Conservation (phyloP, 129 eudicot species). For the Artemisia tridentata region DNA sequence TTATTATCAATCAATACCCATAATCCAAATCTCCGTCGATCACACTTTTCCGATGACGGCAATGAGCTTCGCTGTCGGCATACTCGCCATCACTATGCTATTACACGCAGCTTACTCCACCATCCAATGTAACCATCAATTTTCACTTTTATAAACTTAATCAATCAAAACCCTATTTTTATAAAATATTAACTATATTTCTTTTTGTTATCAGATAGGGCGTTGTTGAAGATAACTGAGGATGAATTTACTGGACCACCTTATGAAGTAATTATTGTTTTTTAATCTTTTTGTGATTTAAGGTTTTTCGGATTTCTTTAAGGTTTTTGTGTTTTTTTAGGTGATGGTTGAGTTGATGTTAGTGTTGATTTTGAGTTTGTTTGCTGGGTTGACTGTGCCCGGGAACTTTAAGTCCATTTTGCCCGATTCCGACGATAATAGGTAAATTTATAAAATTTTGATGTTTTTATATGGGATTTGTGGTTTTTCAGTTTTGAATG, state of each 20-base stretch:
- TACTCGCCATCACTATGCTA: constrained; percentile 68
- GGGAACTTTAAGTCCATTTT: constrained; percentile 78
- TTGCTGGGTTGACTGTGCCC: constrained; percentile 86
- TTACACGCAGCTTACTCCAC: constrained; percentile 91
- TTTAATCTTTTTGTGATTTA: constrained; percentile 15
- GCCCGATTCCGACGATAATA: constrained; percentile 86
- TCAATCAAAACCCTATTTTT: neutral
- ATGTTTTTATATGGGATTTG: neutral
- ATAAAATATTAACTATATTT: neutral
- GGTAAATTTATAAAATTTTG: constrained; percentile 34
- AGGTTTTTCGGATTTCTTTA: constrained; percentile 15
- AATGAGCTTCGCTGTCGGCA: constrained; percentile 64
- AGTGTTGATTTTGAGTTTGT: constrained; percentile 69
- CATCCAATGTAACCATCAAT: constrained; percentile 61
- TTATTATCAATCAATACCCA: constrained; percentile 3
- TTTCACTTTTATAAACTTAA: no score
- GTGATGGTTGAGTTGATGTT: constrained; percentile 66
- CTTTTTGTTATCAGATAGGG: constrained; percentile 49
- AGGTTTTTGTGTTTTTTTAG: constrained; percentile 37
- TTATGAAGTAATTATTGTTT: constrained; percentile 39
- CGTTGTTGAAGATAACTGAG: constrained; percentile 84
- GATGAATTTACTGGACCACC: constrained; percentile 90
- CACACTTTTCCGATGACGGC: constrained; percentile 37
- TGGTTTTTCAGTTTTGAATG: neutral
- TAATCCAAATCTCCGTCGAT: constrained; percentile 42